These are phyloP conservation scores for Aristolochia californica DNA, from an alignment of 164 flowering plant genomes.

Conservation along the genomic window DNA sequence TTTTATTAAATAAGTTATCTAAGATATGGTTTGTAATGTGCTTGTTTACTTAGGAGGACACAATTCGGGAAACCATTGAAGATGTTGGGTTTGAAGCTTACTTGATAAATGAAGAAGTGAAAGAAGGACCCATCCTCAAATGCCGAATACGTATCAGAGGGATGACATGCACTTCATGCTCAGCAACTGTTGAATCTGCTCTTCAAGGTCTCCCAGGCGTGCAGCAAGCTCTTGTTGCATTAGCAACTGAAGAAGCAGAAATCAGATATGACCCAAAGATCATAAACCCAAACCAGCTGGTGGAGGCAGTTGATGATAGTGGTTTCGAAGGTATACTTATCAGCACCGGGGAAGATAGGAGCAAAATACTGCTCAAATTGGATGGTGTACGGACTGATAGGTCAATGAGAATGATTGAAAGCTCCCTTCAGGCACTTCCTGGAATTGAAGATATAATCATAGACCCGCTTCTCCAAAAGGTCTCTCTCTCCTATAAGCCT, in stretches of 20 bases:
- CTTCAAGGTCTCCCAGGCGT: slow-evolving; percentile 50
- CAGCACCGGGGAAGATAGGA: slow-evolving; percentile 50
- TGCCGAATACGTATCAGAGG: slow-evolving; percentile 62
- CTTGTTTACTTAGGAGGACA: slow-evolving; percentile 39
- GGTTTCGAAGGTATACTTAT: slow-evolving; percentile 70
- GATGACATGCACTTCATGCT: slow-evolving; percentile 86
- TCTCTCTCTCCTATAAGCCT: slow-evolving; percentile 57
- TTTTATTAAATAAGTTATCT: background rate
- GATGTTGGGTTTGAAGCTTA: slow-evolving; percentile 69
- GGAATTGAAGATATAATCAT: slow-evolving; percentile 47
- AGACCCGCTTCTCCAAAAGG: slow-evolving; percentile 27
- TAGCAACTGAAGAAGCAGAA: slow-evolving; percentile 79
- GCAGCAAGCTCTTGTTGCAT: slow-evolving; percentile 53
- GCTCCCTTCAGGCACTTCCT: slow-evolving; percentile 56
- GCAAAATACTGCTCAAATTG: slow-evolving; percentile 48
- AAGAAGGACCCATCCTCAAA: slow-evolving; percentile 25
- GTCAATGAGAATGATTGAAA: slow-evolving; percentile 33
- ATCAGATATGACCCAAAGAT: slow-evolving; percentile 48
- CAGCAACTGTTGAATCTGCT: slow-evolving; percentile 49
- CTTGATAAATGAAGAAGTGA: slow-evolving; percentile 31
- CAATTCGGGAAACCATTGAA: slow-evolving; percentile 62
- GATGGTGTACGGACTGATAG: slow-evolving; percentile 38
- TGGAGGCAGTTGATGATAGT: slow-evolving; percentile 46
- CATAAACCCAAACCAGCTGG: slow-evolving; percentile 24
- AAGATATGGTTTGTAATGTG: background rate